Percentiles rank a stretch among this genome's conserved stretches.
Conservation (phyloP, 805 yeast genomes). For the Cyberlindnera nakhonratchasimensis region DNA sequence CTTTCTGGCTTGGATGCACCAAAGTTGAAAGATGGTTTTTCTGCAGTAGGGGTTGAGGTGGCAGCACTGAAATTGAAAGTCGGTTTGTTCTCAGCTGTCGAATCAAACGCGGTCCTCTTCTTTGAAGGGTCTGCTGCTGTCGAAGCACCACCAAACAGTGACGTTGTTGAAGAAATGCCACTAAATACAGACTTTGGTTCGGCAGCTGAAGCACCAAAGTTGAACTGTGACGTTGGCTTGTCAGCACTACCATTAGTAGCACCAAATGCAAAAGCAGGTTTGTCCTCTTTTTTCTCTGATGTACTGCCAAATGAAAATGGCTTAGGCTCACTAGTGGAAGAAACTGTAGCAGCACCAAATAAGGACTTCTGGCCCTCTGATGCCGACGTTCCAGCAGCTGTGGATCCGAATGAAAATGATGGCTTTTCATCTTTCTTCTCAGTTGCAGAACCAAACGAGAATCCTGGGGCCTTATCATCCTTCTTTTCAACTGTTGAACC, state of each 20-base stretch:
- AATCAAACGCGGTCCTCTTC: background rate
- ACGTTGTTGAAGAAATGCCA: slow-evolving; percentile 11
- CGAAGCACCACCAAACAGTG: slow-evolving; percentile 17
- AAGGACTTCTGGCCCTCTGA: background rate
- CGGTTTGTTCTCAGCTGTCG: slow-evolving; percentile 10
- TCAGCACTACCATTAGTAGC: slow-evolving; percentile 6
- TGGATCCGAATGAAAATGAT: slow-evolving; percentile 1
- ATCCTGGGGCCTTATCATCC: slow-evolving; percentile 12
- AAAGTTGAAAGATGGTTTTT: slow-evolving; percentile 16
- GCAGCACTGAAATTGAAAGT: slow-evolving; percentile 16
- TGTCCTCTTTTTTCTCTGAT: slow-evolving; percentile 17
- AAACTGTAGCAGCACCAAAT: slow-evolving; percentile 8
- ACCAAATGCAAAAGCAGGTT: slow-evolving; percentile 13
- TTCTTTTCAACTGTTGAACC: slow-evolving; percentile 11
- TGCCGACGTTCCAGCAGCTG: slow-evolving; percentile 27
- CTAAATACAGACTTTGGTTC: background rate
- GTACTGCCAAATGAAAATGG: slow-evolving; percentile 25
- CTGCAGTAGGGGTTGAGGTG: slow-evolving; percentile 9
- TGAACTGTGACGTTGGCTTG: slow-evolving; percentile 6
- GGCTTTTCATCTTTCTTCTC: slow-evolving; percentile 10
- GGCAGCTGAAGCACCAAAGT: slow-evolving; percentile 11
- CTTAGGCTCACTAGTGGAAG: background rate
- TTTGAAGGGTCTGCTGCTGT: background rate
- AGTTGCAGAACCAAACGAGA: slow-evolving; percentile 22
- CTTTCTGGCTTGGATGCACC: slow-evolving; percentile 15